Conservation (phyloP, 768 basidiomycete genomes). For the Amanita jacksonii region DNA sequence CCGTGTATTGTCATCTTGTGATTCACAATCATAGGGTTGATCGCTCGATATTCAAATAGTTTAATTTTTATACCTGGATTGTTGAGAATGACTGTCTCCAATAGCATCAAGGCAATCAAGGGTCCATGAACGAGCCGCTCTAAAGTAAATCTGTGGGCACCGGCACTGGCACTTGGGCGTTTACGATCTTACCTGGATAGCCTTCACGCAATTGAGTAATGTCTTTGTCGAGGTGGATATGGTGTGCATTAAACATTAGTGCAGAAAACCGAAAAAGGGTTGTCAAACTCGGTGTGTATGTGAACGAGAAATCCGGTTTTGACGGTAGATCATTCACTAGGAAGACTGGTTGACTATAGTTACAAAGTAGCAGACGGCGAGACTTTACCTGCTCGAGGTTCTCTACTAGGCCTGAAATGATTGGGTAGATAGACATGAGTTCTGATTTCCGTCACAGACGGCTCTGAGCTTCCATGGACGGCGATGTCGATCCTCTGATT, state of each 20-base stretch:
- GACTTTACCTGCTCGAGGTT: not conserved
- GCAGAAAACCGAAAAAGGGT: constrained; percentile 84
- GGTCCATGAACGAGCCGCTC: constrained; percentile 84
- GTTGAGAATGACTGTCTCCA: constrained; percentile 49
- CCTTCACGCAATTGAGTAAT: constrained; percentile 61
- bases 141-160: no score
- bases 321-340: constrained; percentile 26
- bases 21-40: constrained; percentile 52
- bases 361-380: constrained; percentile 5
- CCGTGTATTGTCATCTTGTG: constrained; percentile 38
- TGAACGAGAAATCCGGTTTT: constrained; percentile 49
- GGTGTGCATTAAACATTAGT: constrained; percentile 78
- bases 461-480: constrained; percentile 30
- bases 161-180: no score
- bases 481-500: constrained; percentile 51
- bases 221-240: constrained; percentile 74
- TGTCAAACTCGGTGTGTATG: constrained; percentile 55
- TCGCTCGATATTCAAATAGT: constrained; percentile 61
- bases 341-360: constrained; percentile 13
- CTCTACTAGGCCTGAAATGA: constrained; percentile 13
- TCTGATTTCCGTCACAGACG: constrained; percentile 53
- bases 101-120: constrained; percentile 67
- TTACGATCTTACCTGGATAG: constrained; percentile 62
- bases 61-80: constrained; percentile 37
- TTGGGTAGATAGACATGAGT: constrained; percentile 54